These are phyloP conservation scores for Fraxinus pennsylvanica DNA, from an alignment of 257 asterid species.

Conservation along the genomic window DNA sequence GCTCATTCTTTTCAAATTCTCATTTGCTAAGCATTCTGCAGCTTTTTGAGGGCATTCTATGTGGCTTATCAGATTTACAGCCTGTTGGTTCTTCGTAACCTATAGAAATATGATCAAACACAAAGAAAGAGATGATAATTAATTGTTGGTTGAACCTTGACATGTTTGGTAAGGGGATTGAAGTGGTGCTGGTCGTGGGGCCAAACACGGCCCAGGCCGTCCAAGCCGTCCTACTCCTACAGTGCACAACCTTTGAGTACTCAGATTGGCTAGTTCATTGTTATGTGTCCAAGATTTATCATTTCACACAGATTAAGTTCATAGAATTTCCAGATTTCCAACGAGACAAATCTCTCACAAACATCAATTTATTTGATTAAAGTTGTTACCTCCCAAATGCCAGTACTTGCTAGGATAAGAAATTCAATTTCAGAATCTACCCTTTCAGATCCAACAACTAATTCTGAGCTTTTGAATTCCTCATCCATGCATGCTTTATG, in stretches of 20 bases:
- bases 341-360: neutral
- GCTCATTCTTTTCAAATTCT: conserved; percentile 54
- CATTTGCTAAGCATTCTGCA: conserved; percentile 62
- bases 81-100: conserved; percentile 68
- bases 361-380: neutral
- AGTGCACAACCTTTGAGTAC: too few species aligned
- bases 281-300: neutral
- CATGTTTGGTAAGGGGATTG: neutral
- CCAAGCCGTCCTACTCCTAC: too few species aligned
- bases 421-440: conserved; percentile 51
- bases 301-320: neutral
- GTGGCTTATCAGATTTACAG: conserved; percentile 62
- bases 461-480: conserved; percentile 37
- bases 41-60: conserved; percentile 61
- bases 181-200: too few species aligned
- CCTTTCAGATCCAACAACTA: conserved; percentile 43
- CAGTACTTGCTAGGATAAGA: conserved; percentile 56
- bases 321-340: neutral
- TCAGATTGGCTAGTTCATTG: too few species aligned
- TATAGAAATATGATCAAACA: conserved; percentile 15
- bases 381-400: conserved; percentile 63
- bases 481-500: conserved; percentile 20
- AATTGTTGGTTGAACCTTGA: neutral
- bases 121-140: neutral
- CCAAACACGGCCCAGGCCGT: too few species aligned